These are phyloP conservation scores for Phragmites australis DNA, from an alignment of 176 grass and related monocot genomes.

Conservation along the genomic window DNA sequence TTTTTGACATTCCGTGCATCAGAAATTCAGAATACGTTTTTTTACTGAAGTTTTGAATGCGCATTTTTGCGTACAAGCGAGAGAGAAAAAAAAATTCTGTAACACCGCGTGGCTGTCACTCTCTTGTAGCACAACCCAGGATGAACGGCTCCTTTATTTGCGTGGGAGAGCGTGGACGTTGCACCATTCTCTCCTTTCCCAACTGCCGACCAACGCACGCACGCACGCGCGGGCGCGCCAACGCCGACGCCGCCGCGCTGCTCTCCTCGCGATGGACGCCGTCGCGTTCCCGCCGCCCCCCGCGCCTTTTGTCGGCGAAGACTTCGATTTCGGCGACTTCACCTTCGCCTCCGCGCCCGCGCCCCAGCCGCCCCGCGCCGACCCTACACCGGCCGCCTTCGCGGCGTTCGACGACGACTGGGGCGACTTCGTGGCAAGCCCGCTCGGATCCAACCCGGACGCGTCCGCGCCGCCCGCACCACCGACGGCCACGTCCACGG, in stretches of 20 bases:
- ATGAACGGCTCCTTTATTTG: background rate
- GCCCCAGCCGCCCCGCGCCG: background rate
- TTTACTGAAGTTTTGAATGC: too few relatives aligned
- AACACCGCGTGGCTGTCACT: too few relatives aligned
- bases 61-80: too few relatives aligned
- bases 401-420: conserved; percentile 58
- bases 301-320: conserved; percentile 50
- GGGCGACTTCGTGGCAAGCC: conserved; percentile 57
- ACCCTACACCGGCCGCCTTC: background rate
- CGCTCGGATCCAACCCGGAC: conserved; percentile 30
- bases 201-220: background rate
- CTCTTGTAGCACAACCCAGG: background rate
- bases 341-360: conserved; percentile 35
- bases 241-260: background rate
- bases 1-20: too few relatives aligned
- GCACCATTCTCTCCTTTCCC: background rate
- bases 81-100: too few relatives aligned
- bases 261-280: conserved; percentile 36
- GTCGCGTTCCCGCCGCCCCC: conserved; percentile 59
- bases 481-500: background rate
- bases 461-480: background rate
- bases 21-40: too few relatives aligned
- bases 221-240: background rate
- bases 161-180: background rate
- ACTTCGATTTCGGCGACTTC: conserved; percentile 56